Evolutionary conservation across 352 stramenopile species (phyloP), one percentile per base, ranked within the genome.

Genomic region (Phytopythium helicoides): DNA sequence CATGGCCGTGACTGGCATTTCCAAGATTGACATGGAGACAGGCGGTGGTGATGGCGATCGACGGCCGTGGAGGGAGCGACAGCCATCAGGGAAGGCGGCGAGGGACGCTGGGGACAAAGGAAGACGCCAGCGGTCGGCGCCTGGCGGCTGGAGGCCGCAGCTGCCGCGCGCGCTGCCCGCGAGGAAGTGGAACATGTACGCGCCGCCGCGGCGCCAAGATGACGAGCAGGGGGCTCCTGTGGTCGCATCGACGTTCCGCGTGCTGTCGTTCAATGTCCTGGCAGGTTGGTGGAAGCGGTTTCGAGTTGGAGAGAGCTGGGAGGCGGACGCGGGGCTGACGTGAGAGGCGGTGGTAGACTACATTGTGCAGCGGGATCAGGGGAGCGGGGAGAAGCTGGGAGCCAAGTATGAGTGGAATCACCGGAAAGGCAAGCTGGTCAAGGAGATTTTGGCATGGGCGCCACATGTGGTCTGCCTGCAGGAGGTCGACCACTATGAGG

Each of bases 181-280:
- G 10, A 66, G 76, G 54, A 73, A 71, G 28, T 87, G 76, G 76
- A 79, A 58, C 45, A 47, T 68, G 53, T 87, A 87, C 38, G 64
- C 66, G 19, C 57, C 68, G n/a, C 73, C 71, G 1, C 31, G 54
- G 22, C 58, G 52, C 25, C 33, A 31, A 1, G 56, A 60, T 19
- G 60, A 54, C 7, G 33, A 26, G 12, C 5, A 33, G 9, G 64
- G 62, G 33, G 53, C 56, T 6, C 54, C 54, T 10, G 59, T 66
- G 6, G 42, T 55, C 23, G 54, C 66, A 23, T 44, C 58, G 33
- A 80, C 73, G 41, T 87, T 89, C 54, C 79, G 79, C 49, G 69
- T 89, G 21, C 50, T 83, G 47, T 89, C 73, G 18, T 87, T 86
- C 65, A 89, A 89, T 46, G 78, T 86, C n/a, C 56, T 89, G 9